Base-by-base conservation (phyloP, 768 basidiomycete species). In the Tephrocybe sp. region DNA sequence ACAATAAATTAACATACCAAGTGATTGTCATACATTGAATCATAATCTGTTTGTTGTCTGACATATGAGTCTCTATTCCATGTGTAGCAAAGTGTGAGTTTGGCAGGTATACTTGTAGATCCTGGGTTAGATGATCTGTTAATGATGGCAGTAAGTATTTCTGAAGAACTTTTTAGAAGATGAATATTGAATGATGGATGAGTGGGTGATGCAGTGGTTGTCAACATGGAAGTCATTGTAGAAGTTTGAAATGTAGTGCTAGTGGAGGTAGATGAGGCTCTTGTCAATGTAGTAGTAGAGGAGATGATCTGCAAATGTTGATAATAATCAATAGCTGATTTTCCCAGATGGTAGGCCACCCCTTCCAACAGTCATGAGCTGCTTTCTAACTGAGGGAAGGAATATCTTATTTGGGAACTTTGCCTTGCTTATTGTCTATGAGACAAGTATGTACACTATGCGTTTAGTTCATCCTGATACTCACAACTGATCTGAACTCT, bases 21-120 rank as follows among this genome's bases (percentile, higher is more conserved):
- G 4, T 39, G 48, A 12, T 50, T 26, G n/a, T 50, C 48, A n/a
- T 50, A 50, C 17, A 15, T 41, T 15, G 48, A 18, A 23, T 50
- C 39, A 28, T 50, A 50, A 17, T 50, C 48, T 15, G 48, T 50
- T 32, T 50, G 48, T 23, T 50, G 48, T 7, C 48, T 39, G 17
- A 50, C 39, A 33, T 39, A 50, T 3, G 48, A 17, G 20, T 50
- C 48, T 11, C 48, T 28, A 42, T 42, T 50, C 48, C 48, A 50
- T 3, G 48, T 50, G 23, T 32, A 21, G 40, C 48, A 42, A 3
- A 39, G 39, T 10, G 48, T 40, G 8, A 50, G 39, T 21, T 50
- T 39, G 14, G 48, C 28, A 32, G 48, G 48, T 18, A 50, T 18
- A n/a, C 26, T 21, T 14, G 40, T 50, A 7, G 48, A 3, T 3